A percentile compares a stretch with the other conserved stretches of the same genome.
phyloP scores from a whole-genome alignment of 148 eudicot genomes.

The Limonium bicolor region DNA sequence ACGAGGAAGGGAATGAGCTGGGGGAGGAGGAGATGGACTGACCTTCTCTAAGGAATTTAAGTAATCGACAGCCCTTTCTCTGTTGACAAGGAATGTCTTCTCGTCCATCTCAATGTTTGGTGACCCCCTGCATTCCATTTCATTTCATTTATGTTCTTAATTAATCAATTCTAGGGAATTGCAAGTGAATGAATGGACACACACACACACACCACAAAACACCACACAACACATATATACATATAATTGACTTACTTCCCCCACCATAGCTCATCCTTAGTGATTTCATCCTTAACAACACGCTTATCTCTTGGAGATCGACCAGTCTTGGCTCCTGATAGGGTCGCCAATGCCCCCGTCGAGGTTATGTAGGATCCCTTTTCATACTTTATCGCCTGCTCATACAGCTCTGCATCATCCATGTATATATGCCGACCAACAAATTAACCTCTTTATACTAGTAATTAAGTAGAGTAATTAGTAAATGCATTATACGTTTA shows the following conservation, averaged over 20 bases:
- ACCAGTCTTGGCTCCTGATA: slow-evolving; percentile 88
- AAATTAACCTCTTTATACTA: no score
- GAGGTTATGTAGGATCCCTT: slow-evolving; percentile 81
- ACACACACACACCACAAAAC: no score
- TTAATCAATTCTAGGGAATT: no score
- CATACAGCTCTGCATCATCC: slow-evolving; percentile 57
- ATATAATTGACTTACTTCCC: slow-evolving; percentile 67
- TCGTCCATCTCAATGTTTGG: slow-evolving; percentile 98
- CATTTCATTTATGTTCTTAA: no score
- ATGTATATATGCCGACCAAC: no score
- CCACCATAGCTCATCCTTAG: slow-evolving; percentile 83
- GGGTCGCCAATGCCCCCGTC: slow-evolving; percentile 71
- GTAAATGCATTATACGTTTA: slow-evolving; percentile 2
- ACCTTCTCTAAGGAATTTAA: slow-evolving; percentile 89
- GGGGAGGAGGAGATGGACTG: no score
- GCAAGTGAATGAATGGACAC: no score
- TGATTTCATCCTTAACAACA: slow-evolving; percentile 61
- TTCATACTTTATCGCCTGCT: slow-evolving; percentile 83
- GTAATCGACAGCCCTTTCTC: slow-evolving; percentile 93
- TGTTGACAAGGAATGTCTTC: slow-evolving; percentile 77
- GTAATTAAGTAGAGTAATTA: background rate
- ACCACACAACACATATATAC: no score
- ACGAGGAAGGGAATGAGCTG: no score
- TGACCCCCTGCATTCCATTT: slow-evolving; percentile 44
- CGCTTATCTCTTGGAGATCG: slow-evolving; percentile 86